phyloP scores from a whole-genome alignment of 1,284 basidiomycete genomes.

The Microbotryomycetes sp. region DNA sequence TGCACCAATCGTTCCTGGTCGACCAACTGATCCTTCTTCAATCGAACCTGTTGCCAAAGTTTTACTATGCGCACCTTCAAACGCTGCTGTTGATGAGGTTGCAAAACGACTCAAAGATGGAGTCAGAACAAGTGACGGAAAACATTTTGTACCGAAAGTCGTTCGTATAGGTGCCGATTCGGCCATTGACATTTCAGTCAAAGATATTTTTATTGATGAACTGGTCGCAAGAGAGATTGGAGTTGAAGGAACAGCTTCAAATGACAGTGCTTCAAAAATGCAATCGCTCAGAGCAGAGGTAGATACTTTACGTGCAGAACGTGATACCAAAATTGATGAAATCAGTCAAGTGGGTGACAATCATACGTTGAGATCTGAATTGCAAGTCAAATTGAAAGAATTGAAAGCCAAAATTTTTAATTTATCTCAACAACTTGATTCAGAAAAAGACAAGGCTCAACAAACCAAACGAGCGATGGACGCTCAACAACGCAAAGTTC shows the following conservation, averaged over 20 bases:
- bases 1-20: slow-evolving; percentile 20
- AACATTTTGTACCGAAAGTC: slow-evolving; percentile 60
- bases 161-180: slow-evolving; percentile 81
- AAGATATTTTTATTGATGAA: slow-evolving; percentile 78
- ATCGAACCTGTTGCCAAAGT: slow-evolving; percentile 55
- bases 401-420: slow-evolving; percentile 54
- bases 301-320: slow-evolving; percentile 52
- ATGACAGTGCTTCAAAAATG: slow-evolving; percentile 46
- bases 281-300: slow-evolving; percentile 52
- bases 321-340: slow-evolving; percentile 61
- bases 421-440: slow-evolving; percentile 65
- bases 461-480: slow-evolving; percentile 65
- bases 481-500: slow-evolving; percentile 63
- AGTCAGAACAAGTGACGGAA: slow-evolving; percentile 56
- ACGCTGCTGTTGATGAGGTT: slow-evolving; percentile 97
- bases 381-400: slow-evolving; percentile 51
- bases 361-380: slow-evolving; percentile 51
- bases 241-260: slow-evolving; percentile 4
- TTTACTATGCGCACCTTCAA: slow-evolving; percentile 92
- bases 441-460: slow-evolving; percentile 65
- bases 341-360: slow-evolving; percentile 41
- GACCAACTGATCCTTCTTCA: slow-evolving; percentile 41
- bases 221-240: slow-evolving; percentile 67
- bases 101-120: slow-evolving; percentile 79
- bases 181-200: slow-evolving; percentile 72